Evolutionary conservation across 78 protist genomes (phyloP), one percentile per base, ranked within the genome.

Genomic region (Speleostelium caveatum): DNA sequence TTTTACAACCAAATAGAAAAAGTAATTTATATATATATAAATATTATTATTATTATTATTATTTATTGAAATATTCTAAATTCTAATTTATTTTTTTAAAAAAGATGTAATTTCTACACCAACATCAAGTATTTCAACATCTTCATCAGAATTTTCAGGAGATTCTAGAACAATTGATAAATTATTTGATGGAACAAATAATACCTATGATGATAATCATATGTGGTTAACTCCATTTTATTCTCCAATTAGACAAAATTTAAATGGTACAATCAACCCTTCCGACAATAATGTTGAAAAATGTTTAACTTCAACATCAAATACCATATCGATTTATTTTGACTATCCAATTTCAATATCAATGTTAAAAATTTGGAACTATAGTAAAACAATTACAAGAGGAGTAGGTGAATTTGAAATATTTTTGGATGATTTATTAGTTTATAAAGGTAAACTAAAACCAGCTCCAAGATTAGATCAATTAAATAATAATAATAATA

Each of bases 291-390:
- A 19, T 28, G 45, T 55, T 73, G 4, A 39, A 22, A 59, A 86
- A 88, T 39, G 16, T 30, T 38, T 21, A 19, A 21, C 32, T 24
- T 89, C 30, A 75, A 14, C 24, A 24, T 55, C 38, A 33, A 49
- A 36, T 87, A 88, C 83, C 41, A 38, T 87, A 21, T 63, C 38
- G 22, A 21, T 86, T 17, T 86, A 53, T 59, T 86, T 93, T 45
- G 76, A 88, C 35, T 22, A 45, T n/a, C 96, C 96, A 17, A 69
- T 89, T 6, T 38, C 72, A 16, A 14, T 94, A 17, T n/a, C 68
- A 42, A 76, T 49, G 63, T 5, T 93, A 38, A 76, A 36, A 39
- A 19, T 95, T n/a, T 95, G 95, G 96, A 95, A 95, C 75, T 93
- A 93, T 72, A 17, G 16, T 51, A 83, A 86, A 36, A 85, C 83